A percentile compares a stretch with the other conserved stretches of the same genome.
Evolutionary conservation across 495 filamentous ascomycete genomes (phyloP).

Genomic region (Aspergillus ellipticus): DNA sequence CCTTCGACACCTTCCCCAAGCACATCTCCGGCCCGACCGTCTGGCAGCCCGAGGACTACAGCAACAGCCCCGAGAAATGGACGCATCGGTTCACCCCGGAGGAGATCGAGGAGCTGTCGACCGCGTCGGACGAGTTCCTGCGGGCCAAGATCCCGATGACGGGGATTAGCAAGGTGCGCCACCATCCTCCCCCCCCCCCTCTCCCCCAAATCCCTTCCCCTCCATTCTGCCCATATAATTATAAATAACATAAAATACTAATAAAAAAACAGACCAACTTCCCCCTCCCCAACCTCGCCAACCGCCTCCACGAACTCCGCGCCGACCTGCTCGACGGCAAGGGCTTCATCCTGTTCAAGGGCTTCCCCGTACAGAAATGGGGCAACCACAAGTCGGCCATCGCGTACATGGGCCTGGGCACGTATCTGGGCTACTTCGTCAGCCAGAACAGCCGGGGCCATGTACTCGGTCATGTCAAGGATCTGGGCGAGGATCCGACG

Average conservation of each 20-base stretch:
- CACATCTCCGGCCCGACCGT: slow-evolving; percentile 71
- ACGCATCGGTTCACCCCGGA: slow-evolving; percentile 62
- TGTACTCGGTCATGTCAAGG: slow-evolving; percentile 87
- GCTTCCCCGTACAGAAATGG: slow-evolving; percentile 73
- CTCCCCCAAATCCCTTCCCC: background rate
- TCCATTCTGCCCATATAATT: background rate
- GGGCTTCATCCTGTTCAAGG: slow-evolving; percentile 87
- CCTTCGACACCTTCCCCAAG: slow-evolving; percentile 71
- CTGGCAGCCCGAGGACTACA: slow-evolving; percentile 73
- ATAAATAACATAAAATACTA: background rate
- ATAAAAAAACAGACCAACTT: slow-evolving; percentile 38
- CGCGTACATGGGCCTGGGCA: slow-evolving; percentile 88
- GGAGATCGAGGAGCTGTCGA: slow-evolving; percentile 66
- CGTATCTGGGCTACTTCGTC: slow-evolving; percentile 79
- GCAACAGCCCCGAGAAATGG: slow-evolving; percentile 68
- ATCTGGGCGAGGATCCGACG: slow-evolving; percentile 76
- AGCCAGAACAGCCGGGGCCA: slow-evolving; percentile 86
- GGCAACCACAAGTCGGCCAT: slow-evolving; percentile 74
- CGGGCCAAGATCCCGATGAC: slow-evolving; percentile 58
- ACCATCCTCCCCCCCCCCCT: background rate
- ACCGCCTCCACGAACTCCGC: slow-evolving; percentile 54
- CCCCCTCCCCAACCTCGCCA: slow-evolving; percentile 58
- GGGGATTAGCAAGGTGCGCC: slow-evolving; percentile 66
- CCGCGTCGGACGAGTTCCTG: slow-evolving; percentile 66
- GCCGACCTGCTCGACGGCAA: slow-evolving; percentile 76